Percentiles rank a stretch among this genome's conserved stretches.
phyloP scores from a whole-genome alignment of 1,284 basidiomycete species.

The Rhodotorula sp. region DNA sequence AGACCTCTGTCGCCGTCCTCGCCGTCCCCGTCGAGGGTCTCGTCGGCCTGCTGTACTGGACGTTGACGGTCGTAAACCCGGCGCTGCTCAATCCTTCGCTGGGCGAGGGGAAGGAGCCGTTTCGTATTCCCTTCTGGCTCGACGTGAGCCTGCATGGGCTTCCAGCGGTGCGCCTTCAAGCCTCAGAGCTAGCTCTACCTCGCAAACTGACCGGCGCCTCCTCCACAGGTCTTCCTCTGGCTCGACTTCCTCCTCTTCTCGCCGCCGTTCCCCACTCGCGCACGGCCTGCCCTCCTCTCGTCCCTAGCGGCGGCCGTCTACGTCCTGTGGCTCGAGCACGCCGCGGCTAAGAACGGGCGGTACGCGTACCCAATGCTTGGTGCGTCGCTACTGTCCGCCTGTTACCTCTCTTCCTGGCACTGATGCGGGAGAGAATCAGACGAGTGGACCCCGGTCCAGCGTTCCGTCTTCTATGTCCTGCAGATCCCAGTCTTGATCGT shows the following conservation, averaged over 20 bases:
- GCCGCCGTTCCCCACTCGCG: constrained; percentile 32
- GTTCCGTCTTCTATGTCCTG: constrained; percentile 32
- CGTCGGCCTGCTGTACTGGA: constrained; percentile 40
- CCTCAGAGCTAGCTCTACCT: neutral
- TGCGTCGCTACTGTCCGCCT: neutral
- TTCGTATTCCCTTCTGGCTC: constrained; percentile 21
- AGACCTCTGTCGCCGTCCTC: constrained; percentile 30
- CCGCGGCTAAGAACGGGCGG: constrained; percentile 21
- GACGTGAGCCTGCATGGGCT: constrained; percentile 34
- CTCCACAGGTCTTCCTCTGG: constrained; percentile 31
- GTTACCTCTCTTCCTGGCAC: neutral
- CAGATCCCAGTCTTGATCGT: constrained; percentile 32
- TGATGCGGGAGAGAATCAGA: constrained; percentile 5
- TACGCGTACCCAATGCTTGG: constrained; percentile 31
- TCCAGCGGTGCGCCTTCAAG: neutral
- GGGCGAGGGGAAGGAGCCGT: constrained; percentile 30
- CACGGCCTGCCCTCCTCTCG: constrained; percentile 25
- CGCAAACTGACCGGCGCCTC: neutral
- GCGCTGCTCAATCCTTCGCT: constrained; percentile 32
- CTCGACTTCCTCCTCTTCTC: constrained; percentile 39
- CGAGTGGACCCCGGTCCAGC: constrained; percentile 15
- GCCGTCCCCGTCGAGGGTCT: constrained; percentile 38
- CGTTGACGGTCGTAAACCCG: constrained; percentile 31
- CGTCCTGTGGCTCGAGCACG: constrained; percentile 38
- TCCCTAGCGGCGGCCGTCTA: constrained; percentile 21